Percentiles rank a stretch among this genome's conserved stretches.
Conservation (phyloP, 306 rosid genomes). For the Mimosa bimucronata region DNA sequence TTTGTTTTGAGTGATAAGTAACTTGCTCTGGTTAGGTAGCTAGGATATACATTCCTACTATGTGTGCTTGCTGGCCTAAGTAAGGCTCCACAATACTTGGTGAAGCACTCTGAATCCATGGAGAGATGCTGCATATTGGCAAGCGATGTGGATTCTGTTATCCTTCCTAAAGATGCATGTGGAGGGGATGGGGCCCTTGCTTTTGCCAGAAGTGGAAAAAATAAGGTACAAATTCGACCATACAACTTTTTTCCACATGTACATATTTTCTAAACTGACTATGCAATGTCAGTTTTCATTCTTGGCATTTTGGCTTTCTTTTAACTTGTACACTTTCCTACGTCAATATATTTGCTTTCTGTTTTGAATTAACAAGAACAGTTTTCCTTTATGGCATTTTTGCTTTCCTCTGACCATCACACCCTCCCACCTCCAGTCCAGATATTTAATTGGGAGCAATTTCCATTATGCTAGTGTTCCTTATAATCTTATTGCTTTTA, state of each 20-base stretch:
- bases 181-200: slow-evolving; percentile 84
- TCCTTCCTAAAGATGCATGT: slow-evolving; percentile 83
- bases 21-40: slow-evolving; percentile 50
- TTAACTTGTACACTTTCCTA: background rate
- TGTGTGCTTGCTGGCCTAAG: slow-evolving; percentile 96
- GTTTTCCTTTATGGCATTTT: too few species aligned
- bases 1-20: background rate
- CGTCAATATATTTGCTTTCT: background rate
- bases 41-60: slow-evolving; percentile 89
- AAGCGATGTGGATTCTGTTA: slow-evolving; percentile 79
- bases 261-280: slow-evolving; percentile 5
- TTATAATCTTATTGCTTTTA: slow-evolving; percentile 35
- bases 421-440: too few species aligned
- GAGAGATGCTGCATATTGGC: slow-evolving; percentile 66
- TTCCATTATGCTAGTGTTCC: slow-evolving; percentile 15
- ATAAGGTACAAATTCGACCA: slow-evolving; percentile 54
- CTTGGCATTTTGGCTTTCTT: slow-evolving; percentile 16
- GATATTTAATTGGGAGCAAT: too few species aligned
- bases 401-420: too few species aligned
- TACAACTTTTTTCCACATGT: background rate
- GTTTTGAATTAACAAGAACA: too few species aligned
- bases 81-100: slow-evolving; percentile 82
- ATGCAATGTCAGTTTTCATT: slow-evolving; percentile 22
- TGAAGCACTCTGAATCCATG: slow-evolving; percentile 45
- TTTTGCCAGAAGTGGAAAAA: slow-evolving; percentile 61